Evolutionary conservation across 2,329 filamentous ascomycete species (phyloP), one percentile per base, ranked within the genome.

Genomic region (Ceratocystiopsis brevicomis): DNA sequence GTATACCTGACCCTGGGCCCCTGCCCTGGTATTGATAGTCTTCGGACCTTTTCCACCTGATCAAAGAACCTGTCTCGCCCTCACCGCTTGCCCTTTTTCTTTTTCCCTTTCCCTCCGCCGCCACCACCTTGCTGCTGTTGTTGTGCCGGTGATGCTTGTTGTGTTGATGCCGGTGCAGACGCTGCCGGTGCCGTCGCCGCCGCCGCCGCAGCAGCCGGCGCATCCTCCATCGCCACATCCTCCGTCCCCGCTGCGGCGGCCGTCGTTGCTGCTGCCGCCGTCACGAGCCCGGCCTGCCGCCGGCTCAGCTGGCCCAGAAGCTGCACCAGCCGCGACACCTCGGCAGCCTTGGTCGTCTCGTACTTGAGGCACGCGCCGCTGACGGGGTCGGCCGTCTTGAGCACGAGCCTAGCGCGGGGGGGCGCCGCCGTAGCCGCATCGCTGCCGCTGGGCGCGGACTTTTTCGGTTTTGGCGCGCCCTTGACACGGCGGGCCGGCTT

Each of bases 351-450:
- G 57, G 79, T 80, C 34, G 90, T 98, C 57, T 75, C 72, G 67
- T 95, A 96, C 63, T 95, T 93, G 49, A 98, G 70, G 48, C 79
- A 79, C 45, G 79, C 78, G 54, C 90, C 90, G 44, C 78, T 81
- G 37, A 65, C 66, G 1, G 90, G 81, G 59, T 95, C 84, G 64
- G 78, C 96, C 5, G 90, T 90, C 65, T 93, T 96, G 48, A 98
- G 65, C 4, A 77, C 79, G 42, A 98, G 77, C 44, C 69, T 73
- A 50, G 80, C 86, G 50, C 71, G 70, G 3, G 73, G 63, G 44
- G 69, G 67, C 30, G 48, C 34, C 12, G 45, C 35, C 5, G 61
- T 44, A 39, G 57, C 14, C 49, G 45, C 38, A 49, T 52, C 37
- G 54, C 51, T 50, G 44, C 37, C 56, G 39, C 46, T 57, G 52